Conservation (phyloP, 805 yeast genomes). For the Starmerella vitae region DNA sequence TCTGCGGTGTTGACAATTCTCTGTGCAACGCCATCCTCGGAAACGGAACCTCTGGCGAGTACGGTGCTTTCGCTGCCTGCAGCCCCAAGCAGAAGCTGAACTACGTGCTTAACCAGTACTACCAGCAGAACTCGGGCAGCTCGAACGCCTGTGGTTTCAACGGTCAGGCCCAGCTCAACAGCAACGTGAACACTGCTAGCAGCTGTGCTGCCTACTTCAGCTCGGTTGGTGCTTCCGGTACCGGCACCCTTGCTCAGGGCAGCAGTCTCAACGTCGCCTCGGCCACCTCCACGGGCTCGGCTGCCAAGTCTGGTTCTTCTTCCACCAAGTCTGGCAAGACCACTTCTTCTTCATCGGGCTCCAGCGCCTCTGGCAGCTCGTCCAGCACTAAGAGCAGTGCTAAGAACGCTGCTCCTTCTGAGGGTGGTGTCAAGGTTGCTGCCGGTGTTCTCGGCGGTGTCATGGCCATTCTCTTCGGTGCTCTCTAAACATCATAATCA, state of each 20-base stretch:
- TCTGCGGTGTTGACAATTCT: slow-evolving; percentile 41
- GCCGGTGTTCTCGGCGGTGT: slow-evolving; percentile 18
- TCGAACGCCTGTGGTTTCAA: slow-evolving; percentile 53
- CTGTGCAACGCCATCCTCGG: slow-evolving; percentile 47
- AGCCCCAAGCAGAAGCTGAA: slow-evolving; percentile 55
- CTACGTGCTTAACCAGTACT: slow-evolving; percentile 53
- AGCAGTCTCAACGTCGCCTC: slow-evolving; percentile 17
- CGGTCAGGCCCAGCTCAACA: slow-evolving; percentile 50
- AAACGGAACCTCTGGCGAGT: slow-evolving; percentile 50
- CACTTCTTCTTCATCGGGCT: slow-evolving; percentile 22
- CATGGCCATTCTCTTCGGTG: slow-evolving; percentile 16
- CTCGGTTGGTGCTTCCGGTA: slow-evolving; percentile 60
- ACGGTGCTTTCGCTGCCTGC: slow-evolving; percentile 68
- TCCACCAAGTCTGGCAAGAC: slow-evolving; percentile 10
- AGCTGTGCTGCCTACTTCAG: slow-evolving; percentile 39
- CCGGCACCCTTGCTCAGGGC: slow-evolving; percentile 34
- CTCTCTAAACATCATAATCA: slow-evolving; percentile 15
- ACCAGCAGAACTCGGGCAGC: slow-evolving; percentile 33
- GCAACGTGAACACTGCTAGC: slow-evolving; percentile 33
- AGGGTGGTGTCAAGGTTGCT: slow-evolving; percentile 14
- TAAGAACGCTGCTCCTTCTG: slow-evolving; percentile 31
- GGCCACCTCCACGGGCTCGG: slow-evolving; percentile 11
- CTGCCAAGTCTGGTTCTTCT: slow-evolving; percentile 6
- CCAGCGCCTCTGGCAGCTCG: slow-evolving; percentile 20
- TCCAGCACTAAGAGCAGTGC: slow-evolving; percentile 30